Conservation (phyloP, 2,329 filamentous ascomycete species). For the Diplodia seriata region DNA sequence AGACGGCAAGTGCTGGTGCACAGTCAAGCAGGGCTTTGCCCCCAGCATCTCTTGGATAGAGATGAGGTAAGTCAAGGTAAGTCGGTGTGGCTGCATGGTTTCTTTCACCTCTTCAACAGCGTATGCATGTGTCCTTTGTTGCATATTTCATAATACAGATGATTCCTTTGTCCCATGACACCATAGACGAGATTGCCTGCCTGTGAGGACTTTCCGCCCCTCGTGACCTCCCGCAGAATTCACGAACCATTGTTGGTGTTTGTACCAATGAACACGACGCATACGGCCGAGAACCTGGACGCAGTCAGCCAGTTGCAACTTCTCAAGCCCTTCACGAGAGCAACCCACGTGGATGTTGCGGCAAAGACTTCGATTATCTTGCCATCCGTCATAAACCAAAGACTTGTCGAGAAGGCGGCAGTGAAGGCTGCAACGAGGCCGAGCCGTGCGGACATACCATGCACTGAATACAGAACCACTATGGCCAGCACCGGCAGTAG, state of each 20-base stretch:
- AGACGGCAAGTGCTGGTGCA: neutral
- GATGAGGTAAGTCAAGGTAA: neutral
- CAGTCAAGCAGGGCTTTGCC: neutral
- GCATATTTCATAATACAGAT: too few relatives aligned
- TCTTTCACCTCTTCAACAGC: neutral
- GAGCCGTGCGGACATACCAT: neutral
- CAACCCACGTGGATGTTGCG: neutral
- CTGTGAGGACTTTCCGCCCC: neutral
- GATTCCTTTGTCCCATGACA: neutral
- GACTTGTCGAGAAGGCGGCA: neutral
- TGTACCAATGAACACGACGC: too few relatives aligned
- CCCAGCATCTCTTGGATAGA: neutral
- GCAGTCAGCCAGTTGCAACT: too few relatives aligned
- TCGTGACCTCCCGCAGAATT: neutral
- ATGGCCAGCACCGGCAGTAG: neutral
- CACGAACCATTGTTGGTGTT: too few relatives aligned
- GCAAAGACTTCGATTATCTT: conserved; percentile 21
- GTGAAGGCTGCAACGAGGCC: conserved; percentile 7
- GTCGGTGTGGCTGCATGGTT: neutral
- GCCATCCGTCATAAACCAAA: conserved; percentile 7
- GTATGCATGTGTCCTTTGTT: neutral
- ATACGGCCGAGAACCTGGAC: too few relatives aligned
- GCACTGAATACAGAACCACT: conserved; percentile 4
- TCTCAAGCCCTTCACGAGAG: too few relatives aligned
- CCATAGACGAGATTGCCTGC: neutral